A percentile compares a stretch with the other conserved stretches of the same genome.
Evolutionary conservation across 345 rosid species (phyloP).

Genomic region (Eucalyptus curtisii): DNA sequence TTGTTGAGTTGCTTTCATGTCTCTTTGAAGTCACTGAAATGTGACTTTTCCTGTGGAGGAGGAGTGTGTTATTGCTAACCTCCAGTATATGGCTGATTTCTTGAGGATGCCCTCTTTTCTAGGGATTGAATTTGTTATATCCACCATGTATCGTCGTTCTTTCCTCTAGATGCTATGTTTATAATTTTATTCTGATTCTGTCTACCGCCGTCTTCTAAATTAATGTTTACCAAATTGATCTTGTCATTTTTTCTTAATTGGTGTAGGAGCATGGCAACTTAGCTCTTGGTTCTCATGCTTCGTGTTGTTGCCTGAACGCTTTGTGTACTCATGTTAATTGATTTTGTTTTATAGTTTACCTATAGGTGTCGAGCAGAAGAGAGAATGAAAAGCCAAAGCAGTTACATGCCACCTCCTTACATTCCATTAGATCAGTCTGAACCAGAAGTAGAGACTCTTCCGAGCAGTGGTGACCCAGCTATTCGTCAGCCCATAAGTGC

Average conservation of each 20-base stretch:
- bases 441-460: conserved; percentile 18
- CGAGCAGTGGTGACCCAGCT: conserved; percentile 1
- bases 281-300: neutral
- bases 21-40: neutral
- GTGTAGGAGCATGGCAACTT: neutral
- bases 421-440: conserved; percentile 64
- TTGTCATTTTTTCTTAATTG: neutral
- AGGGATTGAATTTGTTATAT: neutral
- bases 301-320: neutral
- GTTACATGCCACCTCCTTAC: conserved; percentile 76
- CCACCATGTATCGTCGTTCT: neutral
- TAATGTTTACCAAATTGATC: neutral
- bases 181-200: neutral
- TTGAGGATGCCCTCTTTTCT: neutral
- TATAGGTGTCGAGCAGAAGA: neutral
- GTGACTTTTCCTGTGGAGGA: neutral
- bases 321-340: neutral
- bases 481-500: neutral
- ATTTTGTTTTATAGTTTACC: neutral
- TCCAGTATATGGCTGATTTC: neutral
- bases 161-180: neutral
- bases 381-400: conserved; percentile 36
- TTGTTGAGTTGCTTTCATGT: neutral
- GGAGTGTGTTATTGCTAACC: neutral
- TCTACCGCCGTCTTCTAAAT: neutral